Evolutionary conservation across 352 stramenopile genomes (phyloP), one percentile per base, ranked within the genome.

Genomic region (Phytophthora capsici): DNA sequence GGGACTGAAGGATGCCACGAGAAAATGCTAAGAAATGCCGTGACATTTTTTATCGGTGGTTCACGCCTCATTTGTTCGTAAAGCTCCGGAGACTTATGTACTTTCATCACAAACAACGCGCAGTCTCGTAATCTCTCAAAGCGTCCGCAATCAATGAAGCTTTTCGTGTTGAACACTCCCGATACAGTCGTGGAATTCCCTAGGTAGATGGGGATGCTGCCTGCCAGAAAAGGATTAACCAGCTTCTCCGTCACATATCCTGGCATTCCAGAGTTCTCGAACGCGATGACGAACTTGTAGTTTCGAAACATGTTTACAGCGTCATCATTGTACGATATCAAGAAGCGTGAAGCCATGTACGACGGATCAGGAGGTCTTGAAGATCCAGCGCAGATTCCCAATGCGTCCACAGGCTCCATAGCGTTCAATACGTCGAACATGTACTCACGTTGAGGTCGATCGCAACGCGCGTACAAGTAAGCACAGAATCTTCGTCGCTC

Each of bases 201-300:
- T 10, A 71, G 73, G 57, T 85, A 90, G 6, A 91, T 76, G 6
- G 82, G 84, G 0, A 93, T 57, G 13, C 69, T 77, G 8, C 79
- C 81, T 1, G 78, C 79, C 19, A 91, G 63, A 26, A 89, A 83
- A 14, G 81, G 77, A 28, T 84, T 82, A 4, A 86, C 71, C 17
- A 92, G 49, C 62, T 89, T 90, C 54, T 92, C 81, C 3, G 78
- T 92, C 47, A 89, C 67, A 41, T 89, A 90, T 19, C 82, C 84
- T 1, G 65, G 44, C 3, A 44, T 57, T 4, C 62, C 46, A 6
- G 59, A 61, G 57, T 90, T 88, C 47, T 93, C 78, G 19, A 91
- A 93, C n/a, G 80, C 78, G 54, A 93, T 76, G 6, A 85, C 80
- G 28, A 93, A 91, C 36, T 78, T 80, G 69, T 85, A 90, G 16